Conservation (phyloP, 163 green algal genomes). For the Prototheca cutis region DNA sequence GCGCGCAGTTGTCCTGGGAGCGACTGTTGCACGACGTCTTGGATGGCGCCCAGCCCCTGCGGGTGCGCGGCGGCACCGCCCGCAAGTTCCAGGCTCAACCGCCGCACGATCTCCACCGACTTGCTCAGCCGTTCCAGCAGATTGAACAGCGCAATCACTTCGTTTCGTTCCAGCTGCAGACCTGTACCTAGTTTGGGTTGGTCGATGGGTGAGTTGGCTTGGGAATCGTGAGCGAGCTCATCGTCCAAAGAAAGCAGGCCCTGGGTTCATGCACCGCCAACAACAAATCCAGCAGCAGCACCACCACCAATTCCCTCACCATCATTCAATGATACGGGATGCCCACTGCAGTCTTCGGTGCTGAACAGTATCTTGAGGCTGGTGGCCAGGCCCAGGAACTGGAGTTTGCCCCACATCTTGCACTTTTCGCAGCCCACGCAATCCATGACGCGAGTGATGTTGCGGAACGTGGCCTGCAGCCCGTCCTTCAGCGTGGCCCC, state of each 20-base stretch:
- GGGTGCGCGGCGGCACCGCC: constrained; percentile 7
- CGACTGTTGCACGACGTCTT: constrained; percentile 22
- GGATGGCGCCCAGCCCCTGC: constrained; percentile 26
- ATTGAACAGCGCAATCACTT: constrained; percentile 85
- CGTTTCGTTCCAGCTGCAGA: constrained; percentile 66
- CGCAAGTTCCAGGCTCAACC: constrained; percentile 28
- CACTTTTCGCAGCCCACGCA: constrained; percentile 98
- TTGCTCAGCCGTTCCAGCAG: constrained; percentile 51
- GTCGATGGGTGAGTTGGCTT: too few species aligned
- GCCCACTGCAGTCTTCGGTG: constrained; percentile 48
- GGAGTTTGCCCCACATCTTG: constrained; percentile 98
- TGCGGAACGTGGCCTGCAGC: constrained; percentile 75
- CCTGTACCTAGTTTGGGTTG: too few species aligned
- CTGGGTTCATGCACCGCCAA: too few species aligned
- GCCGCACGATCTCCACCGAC: constrained; percentile 48
- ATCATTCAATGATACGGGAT: too few species aligned
- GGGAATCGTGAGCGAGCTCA: too few species aligned
- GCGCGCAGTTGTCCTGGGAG: constrained; percentile 4
- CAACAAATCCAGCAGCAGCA: too few species aligned
- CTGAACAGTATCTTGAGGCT: constrained; percentile 93
- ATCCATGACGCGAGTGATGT: constrained; percentile 94
- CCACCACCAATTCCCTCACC: too few species aligned
- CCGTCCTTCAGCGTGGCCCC: constrained; percentile 43
- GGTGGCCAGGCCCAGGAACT: constrained; percentile 72
- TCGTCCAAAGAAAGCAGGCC: too few species aligned